These are phyloP conservation scores for Hypsizygus ulmarius DNA, from an alignment of 1,284 basidiomycete species.

Conservation along the genomic window DNA sequence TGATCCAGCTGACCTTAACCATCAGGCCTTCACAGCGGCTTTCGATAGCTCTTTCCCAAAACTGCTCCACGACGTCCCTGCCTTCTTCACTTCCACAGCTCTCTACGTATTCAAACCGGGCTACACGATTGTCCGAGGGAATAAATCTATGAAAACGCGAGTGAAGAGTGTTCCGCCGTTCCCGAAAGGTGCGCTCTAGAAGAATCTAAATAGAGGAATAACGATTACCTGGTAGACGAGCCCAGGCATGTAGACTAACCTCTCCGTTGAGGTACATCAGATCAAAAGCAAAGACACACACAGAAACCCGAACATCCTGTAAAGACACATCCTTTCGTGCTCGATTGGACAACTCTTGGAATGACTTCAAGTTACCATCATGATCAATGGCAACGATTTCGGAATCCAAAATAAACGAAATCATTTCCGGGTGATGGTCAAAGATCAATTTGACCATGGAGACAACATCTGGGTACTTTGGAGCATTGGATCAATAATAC, in stretches of 20 bases:
- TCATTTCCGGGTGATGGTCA: conserved; percentile 38
- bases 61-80: conserved; percentile 65
- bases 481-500: conserved; percentile 19
- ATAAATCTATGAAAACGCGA: conserved; percentile 54
- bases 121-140: conserved; percentile 46
- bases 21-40: conserved; percentile 90
- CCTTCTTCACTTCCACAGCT: conserved; percentile 72
- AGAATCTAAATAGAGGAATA: conserved; percentile 50
- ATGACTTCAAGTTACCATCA: conserved; percentile 66
- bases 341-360: conserved; percentile 84
- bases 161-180: conserved; percentile 66
- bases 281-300: conserved; percentile 90
- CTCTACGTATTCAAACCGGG: conserved; percentile 77
- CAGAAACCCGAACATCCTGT: conserved; percentile 77
- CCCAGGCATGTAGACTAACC: conserved; percentile 36
- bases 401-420: conserved; percentile 81
- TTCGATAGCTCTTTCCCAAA: conserved; percentile 80
- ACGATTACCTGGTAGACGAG: background rate
- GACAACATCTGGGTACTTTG: conserved; percentile 85
- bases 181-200: conserved; percentile 70
- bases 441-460: conserved; percentile 54
- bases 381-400: conserved; percentile 82
- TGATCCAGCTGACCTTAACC: conserved; percentile 69
- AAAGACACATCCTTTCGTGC: conserved; percentile 84
- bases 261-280: conserved; percentile 85